Evolutionary conservation across 352 stramenopile species (phyloP), one percentile per base, ranked within the genome.

Genomic region (Phytophthora gonapodyides): DNA sequence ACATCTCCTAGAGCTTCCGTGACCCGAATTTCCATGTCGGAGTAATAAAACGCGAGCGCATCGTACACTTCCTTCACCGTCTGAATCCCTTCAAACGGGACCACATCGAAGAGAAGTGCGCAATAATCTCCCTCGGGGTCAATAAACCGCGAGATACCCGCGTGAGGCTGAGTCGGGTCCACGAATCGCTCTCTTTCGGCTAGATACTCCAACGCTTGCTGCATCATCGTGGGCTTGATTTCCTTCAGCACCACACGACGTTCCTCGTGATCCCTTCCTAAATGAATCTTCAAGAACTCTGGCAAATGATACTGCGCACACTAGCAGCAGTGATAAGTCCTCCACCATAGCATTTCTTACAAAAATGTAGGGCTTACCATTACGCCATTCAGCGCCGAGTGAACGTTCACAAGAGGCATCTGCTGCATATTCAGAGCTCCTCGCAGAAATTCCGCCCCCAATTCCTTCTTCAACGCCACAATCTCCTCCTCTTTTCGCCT

Each of bases 11-110:
- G 38, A 15, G 42, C 56, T 15, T 88, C 78, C 0, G 78, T 78
- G 11, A 84, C 66, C 5, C 57, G 73, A 48, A 88, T 84, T 31
- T 86, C 76, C 45, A 83, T 58, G 49, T 77, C 78, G 34, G 52
- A 60, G 7, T 73, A 68, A 35, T 72, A 84, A 34, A 69, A 65
- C 13, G 63, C 44, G 0, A 80, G 61, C 0, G 71, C 67, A 16
- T 88, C 72, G 41, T 73, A 82, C 24, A 88, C 59, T 3, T 67
- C 42, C 10, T 67, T 66, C 13, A 86, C 76, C 8, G 57, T 73
- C 5, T 37, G 63, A 9, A 61, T 36, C 2, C 47, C 65, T 6
- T 71, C 68, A n/a, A 86, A 73, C 40, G 67, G 69, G 35, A 75
- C 67, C 27, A 77, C 58, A 43, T 82, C 73, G 49, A 78, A 78